phyloP scores from a whole-genome alignment of 2,329 filamentous ascomycete genomes.

The Ophiostoma perfectum region DNA sequence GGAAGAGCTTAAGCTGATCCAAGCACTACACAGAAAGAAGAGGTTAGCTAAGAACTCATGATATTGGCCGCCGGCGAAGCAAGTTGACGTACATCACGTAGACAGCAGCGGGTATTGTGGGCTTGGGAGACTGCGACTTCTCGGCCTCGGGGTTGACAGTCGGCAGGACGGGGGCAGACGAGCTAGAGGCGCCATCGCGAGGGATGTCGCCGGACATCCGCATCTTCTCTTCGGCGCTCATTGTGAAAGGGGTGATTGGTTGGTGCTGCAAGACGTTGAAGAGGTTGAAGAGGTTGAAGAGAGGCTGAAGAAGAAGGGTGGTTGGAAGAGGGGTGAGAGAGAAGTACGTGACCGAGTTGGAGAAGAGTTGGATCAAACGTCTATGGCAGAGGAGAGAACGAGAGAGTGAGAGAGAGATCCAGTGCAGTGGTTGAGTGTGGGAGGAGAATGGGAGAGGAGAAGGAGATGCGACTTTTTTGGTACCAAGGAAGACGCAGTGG shows the following conservation, averaged over 20 bases:
- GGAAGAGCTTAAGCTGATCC: conserved; percentile 87
- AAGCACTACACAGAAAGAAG: conserved; percentile 53
- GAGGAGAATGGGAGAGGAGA: conserved; percentile 3
- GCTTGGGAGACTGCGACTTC: conserved; percentile 61
- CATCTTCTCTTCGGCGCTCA: conserved; percentile 72
- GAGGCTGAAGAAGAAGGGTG: neutral
- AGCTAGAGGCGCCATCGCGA: conserved; percentile 45
- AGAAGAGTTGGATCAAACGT: neutral
- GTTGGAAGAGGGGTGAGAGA: neutral
- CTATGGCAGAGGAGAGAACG: neutral
- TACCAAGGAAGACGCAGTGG: neutral
- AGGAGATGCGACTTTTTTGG: conserved; percentile 11
- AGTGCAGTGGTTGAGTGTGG: neutral
- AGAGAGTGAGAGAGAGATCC: neutral
- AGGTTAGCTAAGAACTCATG: neutral
- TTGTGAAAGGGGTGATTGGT: conserved; percentile 35
- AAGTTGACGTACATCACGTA: conserved; percentile 62
- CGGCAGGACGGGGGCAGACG: conserved; percentile 59
- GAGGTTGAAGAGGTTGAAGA: neutral
- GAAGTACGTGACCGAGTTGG: neutral
- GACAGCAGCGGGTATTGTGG: conserved; percentile 69
- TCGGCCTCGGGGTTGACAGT: conserved; percentile 71
- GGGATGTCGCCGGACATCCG: conserved; percentile 73
- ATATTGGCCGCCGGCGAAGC: neutral
- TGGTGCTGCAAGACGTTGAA: neutral